A percentile compares a stretch with the other conserved stretches of the same genome.
Conservation (phyloP, 1,284 basidiomycete species). For the Rhodofomes roseus region DNA sequence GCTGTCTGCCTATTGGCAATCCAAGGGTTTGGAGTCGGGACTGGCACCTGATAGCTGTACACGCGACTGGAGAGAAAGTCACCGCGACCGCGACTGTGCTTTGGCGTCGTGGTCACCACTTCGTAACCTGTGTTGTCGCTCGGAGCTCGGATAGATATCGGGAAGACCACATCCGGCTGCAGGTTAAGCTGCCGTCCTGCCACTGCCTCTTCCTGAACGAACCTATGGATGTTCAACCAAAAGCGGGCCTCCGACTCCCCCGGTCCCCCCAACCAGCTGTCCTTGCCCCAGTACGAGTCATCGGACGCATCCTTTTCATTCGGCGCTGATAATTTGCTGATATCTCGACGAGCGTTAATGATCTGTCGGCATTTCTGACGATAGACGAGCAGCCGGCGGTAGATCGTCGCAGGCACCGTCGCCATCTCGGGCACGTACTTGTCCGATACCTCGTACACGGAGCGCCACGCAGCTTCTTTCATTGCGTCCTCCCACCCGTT, state of each 20-base stretch:
- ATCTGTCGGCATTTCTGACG: background rate
- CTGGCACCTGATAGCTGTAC: background rate
- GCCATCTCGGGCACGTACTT: constrained; percentile 12
- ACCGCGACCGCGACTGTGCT: background rate
- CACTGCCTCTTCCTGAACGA: background rate
- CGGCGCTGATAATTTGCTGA: background rate
- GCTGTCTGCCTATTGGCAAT: background rate
- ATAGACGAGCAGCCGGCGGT: constrained; percentile 13
- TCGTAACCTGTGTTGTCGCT: background rate
- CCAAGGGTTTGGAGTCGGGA: background rate
- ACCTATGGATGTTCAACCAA: background rate
- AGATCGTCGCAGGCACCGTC: constrained; percentile 5
- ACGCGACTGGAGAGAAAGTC: background rate
- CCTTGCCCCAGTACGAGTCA: background rate
- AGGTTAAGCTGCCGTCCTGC: background rate
- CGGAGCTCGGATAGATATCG: background rate
- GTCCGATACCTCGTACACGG: constrained; percentile 1
- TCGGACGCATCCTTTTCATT: background rate
- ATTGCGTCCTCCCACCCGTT: constrained; percentile 1
- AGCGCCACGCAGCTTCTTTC: constrained; percentile 7
- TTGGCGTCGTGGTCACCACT: too few relatives aligned
- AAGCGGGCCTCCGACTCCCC: background rate
- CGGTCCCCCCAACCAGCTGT: background rate
- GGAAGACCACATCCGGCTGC: background rate
- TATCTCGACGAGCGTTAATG: background rate